A percentile compares a stretch with the other conserved stretches of the same genome.
phyloP scores from a whole-genome alignment of 2,329 filamentous ascomycete genomes.

The Septoria linicola region DNA sequence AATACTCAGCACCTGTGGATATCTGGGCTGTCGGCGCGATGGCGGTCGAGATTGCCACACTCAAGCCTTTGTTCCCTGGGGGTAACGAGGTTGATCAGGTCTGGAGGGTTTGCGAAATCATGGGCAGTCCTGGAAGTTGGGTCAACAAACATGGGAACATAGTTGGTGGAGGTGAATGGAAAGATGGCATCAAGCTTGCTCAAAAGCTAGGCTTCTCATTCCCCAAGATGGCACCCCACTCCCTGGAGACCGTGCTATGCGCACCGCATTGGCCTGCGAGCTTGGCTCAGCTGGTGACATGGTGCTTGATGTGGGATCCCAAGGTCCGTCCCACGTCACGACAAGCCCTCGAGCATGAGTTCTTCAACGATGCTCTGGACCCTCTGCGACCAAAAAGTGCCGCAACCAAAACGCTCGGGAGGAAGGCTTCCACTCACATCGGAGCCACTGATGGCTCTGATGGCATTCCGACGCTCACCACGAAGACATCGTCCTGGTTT shows the following conservation, averaged over 20 bases:
- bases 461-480: conserved; percentile 59
- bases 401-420: conserved; percentile 74
- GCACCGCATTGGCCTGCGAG: conserved; percentile 87
- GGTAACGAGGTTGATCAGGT: conserved; percentile 99
- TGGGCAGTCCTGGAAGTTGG: conserved; percentile 98
- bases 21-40: conserved; percentile 99
- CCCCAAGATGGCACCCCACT: conserved; percentile 96
- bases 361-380: conserved; percentile 88
- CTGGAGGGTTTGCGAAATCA: conserved; percentile 98
- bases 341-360: conserved; percentile 93
- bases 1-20: conserved; percentile 96
- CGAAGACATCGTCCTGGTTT: conserved; percentile 91
- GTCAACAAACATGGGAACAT: conserved; percentile 85
- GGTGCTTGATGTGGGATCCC: conserved; percentile 99
- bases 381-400: conserved; percentile 91
- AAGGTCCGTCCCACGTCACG: conserved; percentile 86
- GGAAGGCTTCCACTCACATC: conserved; percentile 79
- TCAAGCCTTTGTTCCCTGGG: conserved; percentile 95
- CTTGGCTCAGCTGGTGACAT: conserved; percentile 90
- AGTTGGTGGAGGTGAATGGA: conserved; percentile 96
- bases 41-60: conserved; percentile 94
- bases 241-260: conserved; percentile 91
- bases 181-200: conserved; percentile 85
- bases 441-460: conserved; percentile 65
- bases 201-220: conserved; percentile 98